Percentiles rank a stretch among this genome's conserved stretches.
Evolutionary conservation across 2,329 filamentous ascomycete genomes (phyloP).

Genomic region (Scortechinia acanthostroma): DNA sequence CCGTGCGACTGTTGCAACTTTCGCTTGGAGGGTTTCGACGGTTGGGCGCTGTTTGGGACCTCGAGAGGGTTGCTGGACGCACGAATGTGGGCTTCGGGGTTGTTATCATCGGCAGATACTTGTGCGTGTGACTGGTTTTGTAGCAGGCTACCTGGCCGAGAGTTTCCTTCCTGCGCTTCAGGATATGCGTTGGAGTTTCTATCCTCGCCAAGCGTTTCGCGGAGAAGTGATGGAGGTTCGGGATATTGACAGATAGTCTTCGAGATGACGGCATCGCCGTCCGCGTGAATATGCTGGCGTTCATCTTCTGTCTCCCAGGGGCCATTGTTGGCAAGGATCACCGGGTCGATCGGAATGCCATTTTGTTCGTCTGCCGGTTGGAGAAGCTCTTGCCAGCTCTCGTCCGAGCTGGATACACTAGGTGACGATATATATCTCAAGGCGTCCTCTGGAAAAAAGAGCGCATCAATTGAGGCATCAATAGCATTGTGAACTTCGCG

Average conservation of each 20-base stretch:
- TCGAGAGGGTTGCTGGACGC: background rate
- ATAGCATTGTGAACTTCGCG: too few relatives aligned
- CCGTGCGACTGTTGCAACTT: background rate
- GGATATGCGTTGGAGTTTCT: background rate
- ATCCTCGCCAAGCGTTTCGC: background rate
- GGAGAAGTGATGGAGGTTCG: background rate
- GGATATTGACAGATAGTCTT: background rate
- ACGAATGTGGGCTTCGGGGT: background rate
- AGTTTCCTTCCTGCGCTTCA: background rate
- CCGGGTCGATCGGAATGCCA: conserved; percentile 8
- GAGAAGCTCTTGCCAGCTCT: conserved; percentile 3
- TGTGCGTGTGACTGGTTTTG: background rate
- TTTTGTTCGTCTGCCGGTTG: conserved; percentile 4
- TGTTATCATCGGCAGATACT: background rate
- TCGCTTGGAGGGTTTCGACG: background rate
- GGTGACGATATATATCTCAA: conserved; percentile 5
- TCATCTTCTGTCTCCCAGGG: conserved; percentile 7
- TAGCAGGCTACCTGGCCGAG: background rate
- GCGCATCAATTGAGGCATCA: background rate
- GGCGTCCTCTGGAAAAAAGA: too few relatives aligned
- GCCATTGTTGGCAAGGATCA: conserved; percentile 8
- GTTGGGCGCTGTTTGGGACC: background rate
- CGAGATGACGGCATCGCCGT: background rate
- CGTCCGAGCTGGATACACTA: conserved; percentile 5
- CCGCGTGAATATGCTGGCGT: background rate